Base-by-base conservation (phyloP, 495 filamentous ascomycete species). In the Podospora pseudoanserina region DNA sequence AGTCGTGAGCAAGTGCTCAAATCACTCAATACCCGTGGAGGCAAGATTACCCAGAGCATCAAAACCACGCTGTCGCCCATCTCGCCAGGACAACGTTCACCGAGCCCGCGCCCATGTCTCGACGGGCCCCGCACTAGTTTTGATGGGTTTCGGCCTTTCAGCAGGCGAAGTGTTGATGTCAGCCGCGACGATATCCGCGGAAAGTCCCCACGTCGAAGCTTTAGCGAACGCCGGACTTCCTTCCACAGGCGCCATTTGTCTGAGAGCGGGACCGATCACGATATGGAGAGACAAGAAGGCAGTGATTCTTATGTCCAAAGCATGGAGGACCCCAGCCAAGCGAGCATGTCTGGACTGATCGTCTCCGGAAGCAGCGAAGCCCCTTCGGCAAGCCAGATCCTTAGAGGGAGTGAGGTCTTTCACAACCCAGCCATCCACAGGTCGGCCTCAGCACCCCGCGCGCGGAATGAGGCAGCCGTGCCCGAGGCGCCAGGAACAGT, bases 381-480 rank as follows among this genome's bases (percentile, higher is more conserved):
- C 54, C 91, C 86, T 56, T 95, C 94, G 54, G 94, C 91, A 11
- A 97, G 95, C 77, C 92, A 96, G 75, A 97, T 98, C 18, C 80
- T 99, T 15, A 85, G 86, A 58, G 86, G 90, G 26, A 96, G 92
- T 69, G 92, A 95, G 74, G 90, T 96, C 19, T 97, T 99, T 74
- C 88, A 91, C 65, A 89, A 89, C n/a, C 94, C 93, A 56, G 90
- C 91, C 9, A 89, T 94, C 34, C 79, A 75, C 13, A 77, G 80
- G 4, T 79, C 82, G 0, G 71, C 72, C 2, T 85, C 83, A 5
- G 78, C 79, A 23, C 76, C 80, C 1, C 73, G 75, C 6, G 62
- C 55, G 16, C 65, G 63, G 4, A 61, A 66, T 11, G 68, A 71
- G 65, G 61, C 26, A 61, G 5, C 3, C 3, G 28, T 5, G n/a